phyloP scores from a whole-genome alignment of 139 green algal species.

The Dunaliella primolecta region DNA sequence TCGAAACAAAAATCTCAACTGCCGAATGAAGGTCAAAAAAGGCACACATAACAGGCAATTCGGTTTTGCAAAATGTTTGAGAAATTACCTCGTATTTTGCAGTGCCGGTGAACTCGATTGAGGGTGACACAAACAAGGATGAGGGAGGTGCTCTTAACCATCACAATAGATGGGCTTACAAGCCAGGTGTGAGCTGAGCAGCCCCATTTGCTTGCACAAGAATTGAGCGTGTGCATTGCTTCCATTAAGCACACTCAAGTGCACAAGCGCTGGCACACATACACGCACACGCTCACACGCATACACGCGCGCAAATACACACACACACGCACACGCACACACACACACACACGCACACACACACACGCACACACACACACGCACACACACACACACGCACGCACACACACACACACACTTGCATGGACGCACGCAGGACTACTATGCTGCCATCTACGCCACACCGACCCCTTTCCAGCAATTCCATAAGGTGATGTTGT shows the following conservation, averaged over 20 bases:
- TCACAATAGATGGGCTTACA: not conserved
- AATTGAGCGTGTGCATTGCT: no score
- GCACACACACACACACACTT: not conserved
- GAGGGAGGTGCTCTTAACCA: not conserved
- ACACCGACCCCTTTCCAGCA: not conserved
- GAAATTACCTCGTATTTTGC: no score
- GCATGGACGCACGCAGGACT: not conserved
- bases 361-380: not conserved
- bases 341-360: not conserved
- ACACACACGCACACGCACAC: not conserved
- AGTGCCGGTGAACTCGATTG: no score
- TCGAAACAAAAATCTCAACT: no score
- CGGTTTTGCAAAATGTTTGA: no score
- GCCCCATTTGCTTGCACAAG: no score
- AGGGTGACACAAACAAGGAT: no score
- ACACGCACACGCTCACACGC: no score
- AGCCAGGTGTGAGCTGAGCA: not conserved
- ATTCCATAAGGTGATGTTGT: not conserved
- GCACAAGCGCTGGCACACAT: no score
- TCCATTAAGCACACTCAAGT: no score
- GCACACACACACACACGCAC: not conserved
- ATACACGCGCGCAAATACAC: not conserved
- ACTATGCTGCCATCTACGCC: not conserved
- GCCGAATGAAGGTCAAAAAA: no score
- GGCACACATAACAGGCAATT: no score